Evolutionary conservation across 768 basidiomycete species (phyloP).

Genomic region (Podaxis pistillaris): DNA sequence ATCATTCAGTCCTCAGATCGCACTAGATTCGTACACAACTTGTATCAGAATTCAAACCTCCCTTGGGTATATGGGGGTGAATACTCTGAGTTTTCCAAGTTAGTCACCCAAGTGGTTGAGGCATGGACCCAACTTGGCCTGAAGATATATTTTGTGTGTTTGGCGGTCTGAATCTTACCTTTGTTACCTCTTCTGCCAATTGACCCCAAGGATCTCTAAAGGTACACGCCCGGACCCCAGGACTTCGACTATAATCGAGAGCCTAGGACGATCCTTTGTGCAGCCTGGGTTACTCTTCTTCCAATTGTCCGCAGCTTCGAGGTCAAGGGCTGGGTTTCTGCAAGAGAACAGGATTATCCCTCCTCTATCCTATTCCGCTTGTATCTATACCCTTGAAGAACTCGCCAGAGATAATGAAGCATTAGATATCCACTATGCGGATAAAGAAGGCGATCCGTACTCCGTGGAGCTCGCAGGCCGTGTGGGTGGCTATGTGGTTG

Average conservation of each 20-base stretch:
- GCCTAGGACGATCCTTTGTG: slow-evolving; percentile 55
- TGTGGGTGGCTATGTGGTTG: slow-evolving; percentile 70
- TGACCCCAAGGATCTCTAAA: slow-evolving; percentile 24
- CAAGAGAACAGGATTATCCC: slow-evolving; percentile 74
- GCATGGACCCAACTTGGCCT: slow-evolving; percentile 72
- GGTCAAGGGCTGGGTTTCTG: slow-evolving; percentile 64
- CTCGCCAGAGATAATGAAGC: slow-evolving; percentile 28
- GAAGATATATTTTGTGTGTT: slow-evolving; percentile 69
- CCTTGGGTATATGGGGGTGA: slow-evolving; percentile 90
- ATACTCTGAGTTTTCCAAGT: slow-evolving; percentile 53
- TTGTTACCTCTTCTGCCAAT: slow-evolving; percentile 14
- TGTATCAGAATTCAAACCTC: slow-evolving; percentile 57
- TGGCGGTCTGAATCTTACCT: slow-evolving; percentile 55
- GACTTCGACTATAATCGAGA: slow-evolving; percentile 61
- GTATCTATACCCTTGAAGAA: slow-evolving; percentile 50
- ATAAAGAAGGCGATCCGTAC: slow-evolving; percentile 81
- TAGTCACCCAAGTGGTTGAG: slow-evolving; percentile 49
- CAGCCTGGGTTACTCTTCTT: slow-evolving; percentile 74
- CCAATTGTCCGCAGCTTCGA: slow-evolving; percentile 66
- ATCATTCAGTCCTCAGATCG: slow-evolving; percentile 12
- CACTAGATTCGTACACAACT: slow-evolving; percentile 70
- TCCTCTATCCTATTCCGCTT: slow-evolving; percentile 58
- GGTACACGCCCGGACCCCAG: slow-evolving; percentile 71
- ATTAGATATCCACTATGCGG: slow-evolving; percentile 67
- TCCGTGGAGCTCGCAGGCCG: slow-evolving; percentile 81